Evolutionary conservation across 306 rosid genomes (phyloP).

Genomic region (Urtica urens): DNA sequence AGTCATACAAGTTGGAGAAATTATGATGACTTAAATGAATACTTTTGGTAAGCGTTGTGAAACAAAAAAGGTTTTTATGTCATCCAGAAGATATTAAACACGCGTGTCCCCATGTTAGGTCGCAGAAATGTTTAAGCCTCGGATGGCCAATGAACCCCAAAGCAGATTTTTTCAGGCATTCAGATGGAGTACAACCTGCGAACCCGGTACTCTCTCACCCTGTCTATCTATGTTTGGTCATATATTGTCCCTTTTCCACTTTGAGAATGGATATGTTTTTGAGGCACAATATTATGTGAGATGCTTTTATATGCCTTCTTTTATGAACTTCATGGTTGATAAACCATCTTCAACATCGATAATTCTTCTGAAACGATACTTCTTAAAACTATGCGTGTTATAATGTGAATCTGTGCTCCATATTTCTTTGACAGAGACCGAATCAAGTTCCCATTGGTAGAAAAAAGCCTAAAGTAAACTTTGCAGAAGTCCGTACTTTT

Average conservation of each 20-base stretch:
- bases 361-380: too few relatives aligned
- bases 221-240: conserved; percentile 12
- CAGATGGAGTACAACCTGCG: conserved; percentile 33
- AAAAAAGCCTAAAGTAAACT: conserved; percentile 90
- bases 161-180: conserved; percentile 72
- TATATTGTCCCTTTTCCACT: too few relatives aligned
- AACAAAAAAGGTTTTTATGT: conserved; percentile 4
- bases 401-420: conserved; percentile 10
- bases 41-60: conserved; percentile 60
- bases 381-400: too few relatives aligned
- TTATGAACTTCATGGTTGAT: too few relatives aligned
- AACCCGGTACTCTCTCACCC: conserved; percentile 32
- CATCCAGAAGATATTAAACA: not conserved
- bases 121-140: conserved; percentile 59
- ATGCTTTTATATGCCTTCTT: too few relatives aligned
- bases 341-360: too few relatives aligned
- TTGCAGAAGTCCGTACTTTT: conserved; percentile 92
- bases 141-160: conserved; percentile 69
- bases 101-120: conserved; percentile 37
- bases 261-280: not conserved
- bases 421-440: conserved; percentile 40
- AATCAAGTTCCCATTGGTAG: conserved; percentile 39
- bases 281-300: not conserved
- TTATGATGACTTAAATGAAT: conserved; percentile 93
- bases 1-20: conserved; percentile 98